phyloP scores from a whole-genome alignment of 441 rosid species.

The Omphalea diandra region DNA sequence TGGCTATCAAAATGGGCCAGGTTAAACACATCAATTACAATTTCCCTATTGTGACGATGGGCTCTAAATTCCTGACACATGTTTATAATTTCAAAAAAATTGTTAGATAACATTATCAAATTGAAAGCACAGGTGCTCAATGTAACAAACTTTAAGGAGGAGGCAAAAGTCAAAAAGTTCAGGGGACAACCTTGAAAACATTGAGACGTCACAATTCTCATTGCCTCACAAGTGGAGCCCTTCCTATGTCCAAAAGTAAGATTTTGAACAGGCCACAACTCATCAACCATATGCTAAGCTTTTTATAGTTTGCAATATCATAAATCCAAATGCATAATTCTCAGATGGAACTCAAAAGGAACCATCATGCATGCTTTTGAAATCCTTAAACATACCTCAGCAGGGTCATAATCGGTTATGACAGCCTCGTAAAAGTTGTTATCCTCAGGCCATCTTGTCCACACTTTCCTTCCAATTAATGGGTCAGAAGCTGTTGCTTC shows the following conservation, averaged over 20 bases:
- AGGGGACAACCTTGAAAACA: neutral
- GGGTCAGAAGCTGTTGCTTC: constrained; percentile 44
- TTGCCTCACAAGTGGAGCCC: neutral
- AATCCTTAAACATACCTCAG: constrained; percentile 43
- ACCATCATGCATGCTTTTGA: neutral
- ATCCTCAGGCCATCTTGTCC: constrained; percentile 98
- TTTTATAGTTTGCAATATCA: neutral
- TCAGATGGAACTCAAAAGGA: neutral
- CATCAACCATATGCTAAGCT: neutral
- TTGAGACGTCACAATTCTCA: neutral
- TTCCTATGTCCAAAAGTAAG: neutral
- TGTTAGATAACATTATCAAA: no score
- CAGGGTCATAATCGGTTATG: constrained; percentile 69
- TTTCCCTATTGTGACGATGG: no score
- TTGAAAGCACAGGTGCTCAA: neutral
- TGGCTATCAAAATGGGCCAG: neutral
- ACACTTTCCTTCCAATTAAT: constrained; percentile 78
- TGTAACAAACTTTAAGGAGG: neutral
- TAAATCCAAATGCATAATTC: neutral
- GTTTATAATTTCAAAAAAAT: no score
- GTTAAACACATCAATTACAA: no score
- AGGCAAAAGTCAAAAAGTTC: neutral
- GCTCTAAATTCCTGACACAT: no score
- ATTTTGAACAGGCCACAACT: neutral
- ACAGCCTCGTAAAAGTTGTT: constrained; percentile 89